These are phyloP conservation scores for Toxoplasma gondii DNA, from an alignment of 169 alveolate species.

Conservation along the genomic window DNA sequence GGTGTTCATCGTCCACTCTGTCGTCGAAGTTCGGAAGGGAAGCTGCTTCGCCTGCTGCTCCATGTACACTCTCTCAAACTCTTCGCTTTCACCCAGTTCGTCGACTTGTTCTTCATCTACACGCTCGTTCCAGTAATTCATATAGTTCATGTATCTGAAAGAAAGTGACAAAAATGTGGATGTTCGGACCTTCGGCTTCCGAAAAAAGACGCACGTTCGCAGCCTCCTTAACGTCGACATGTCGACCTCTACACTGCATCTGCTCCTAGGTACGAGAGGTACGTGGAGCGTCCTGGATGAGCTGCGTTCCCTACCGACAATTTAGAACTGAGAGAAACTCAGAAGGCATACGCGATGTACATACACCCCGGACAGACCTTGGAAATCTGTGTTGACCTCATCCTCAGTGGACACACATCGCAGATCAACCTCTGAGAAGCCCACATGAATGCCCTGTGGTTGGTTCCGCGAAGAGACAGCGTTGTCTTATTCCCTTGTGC, in stretches of 20 bases:
- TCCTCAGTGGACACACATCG: too few species aligned
- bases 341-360: too few species aligned
- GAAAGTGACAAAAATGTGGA: not conserved
- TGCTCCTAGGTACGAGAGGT: not conserved
- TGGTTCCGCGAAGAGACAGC: too few species aligned
- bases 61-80: conserved; percentile 55
- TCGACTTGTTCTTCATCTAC: conserved; percentile 54
- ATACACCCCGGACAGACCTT: too few species aligned
- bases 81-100: conserved; percentile 60
- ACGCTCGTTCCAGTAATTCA: conserved; percentile 57
- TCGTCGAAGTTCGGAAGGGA: conserved; percentile 68
- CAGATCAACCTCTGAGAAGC: too few species aligned
- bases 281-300: too few species aligned
- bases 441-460: too few species aligned
- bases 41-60: conserved; percentile 50
- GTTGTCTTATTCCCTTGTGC: too few species aligned
- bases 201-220: not conserved
- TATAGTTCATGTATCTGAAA: not conserved
- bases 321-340: not conserved
- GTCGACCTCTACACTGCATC: not conserved
- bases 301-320: not conserved
- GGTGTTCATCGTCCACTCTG: conserved; percentile 65
- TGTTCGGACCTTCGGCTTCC: not conserved
- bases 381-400: too few species aligned
- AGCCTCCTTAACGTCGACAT: not conserved